Conservation (phyloP, 345 rosid species). For the Capsella bursapastoris region DNA sequence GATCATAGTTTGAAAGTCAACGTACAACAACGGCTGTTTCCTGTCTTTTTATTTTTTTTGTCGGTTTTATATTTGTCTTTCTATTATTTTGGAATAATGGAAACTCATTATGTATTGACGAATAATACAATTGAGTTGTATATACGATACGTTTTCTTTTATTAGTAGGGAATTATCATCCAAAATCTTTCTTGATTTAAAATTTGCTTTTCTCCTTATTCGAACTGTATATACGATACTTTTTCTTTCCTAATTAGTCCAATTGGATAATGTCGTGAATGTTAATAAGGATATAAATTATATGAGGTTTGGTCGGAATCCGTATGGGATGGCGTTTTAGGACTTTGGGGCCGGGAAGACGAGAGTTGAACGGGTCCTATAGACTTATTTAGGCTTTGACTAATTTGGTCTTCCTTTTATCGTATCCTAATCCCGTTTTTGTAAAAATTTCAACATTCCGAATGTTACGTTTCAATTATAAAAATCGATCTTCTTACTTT, state of each 20-base stretch:
- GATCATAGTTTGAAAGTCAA: constrained; percentile 39
- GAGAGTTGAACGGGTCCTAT: constrained; percentile 32
- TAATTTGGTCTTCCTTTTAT: constrained; percentile 27
- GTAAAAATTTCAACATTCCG: constrained; percentile 23
- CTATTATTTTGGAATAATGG: background rate
- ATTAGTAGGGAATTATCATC: background rate
- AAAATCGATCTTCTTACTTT: background rate
- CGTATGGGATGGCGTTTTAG: constrained; percentile 31
- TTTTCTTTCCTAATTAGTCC: background rate
- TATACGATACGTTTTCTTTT: constrained; percentile 28
- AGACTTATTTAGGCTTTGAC: constrained; percentile 28
- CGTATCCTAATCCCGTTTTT: constrained; percentile 27
- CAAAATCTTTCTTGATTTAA: constrained; percentile 20
- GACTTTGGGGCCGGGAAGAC: constrained; percentile 37
- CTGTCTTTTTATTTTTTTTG: background rate
- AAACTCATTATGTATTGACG: constrained; percentile 1
- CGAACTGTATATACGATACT: background rate
- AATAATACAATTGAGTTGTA: constrained; percentile 3
- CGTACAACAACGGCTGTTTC: constrained; percentile 43
- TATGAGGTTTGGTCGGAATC: constrained; percentile 38
- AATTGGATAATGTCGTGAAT: too few relatives aligned
- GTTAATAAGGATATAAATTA: too few relatives aligned
- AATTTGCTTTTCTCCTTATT: background rate
- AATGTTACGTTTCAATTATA: constrained; percentile 19
- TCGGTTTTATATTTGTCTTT: background rate